Conservation (phyloP, 225 moss, liverwort and hornwort genomes). For the Polytrichum formosum region DNA sequence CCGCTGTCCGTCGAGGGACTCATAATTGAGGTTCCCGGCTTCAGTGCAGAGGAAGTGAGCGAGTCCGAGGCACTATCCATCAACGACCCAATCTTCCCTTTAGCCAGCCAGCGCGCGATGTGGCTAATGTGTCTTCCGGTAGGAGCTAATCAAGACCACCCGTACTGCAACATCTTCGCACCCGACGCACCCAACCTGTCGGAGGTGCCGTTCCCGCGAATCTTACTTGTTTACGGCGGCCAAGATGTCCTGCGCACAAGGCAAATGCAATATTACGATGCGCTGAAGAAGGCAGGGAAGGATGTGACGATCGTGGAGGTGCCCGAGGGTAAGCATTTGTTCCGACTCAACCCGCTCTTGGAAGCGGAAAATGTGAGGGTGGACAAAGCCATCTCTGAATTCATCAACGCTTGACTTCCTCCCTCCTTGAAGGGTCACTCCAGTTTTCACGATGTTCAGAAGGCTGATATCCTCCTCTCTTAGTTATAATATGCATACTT, state of each 20-base stretch:
- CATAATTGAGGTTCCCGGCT: neutral
- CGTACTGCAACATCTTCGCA: neutral
- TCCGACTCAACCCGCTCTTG: neutral
- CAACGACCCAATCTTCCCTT: neutral
- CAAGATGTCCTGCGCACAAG: neutral
- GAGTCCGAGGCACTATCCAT: neutral
- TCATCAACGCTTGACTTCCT: neutral
- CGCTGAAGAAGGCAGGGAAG: conserved; percentile 4
- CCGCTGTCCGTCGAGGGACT: neutral
- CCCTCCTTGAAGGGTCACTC: too few relatives aligned
- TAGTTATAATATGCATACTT: too few relatives aligned
- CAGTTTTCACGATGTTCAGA: too few relatives aligned
- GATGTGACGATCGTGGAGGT: conserved; percentile 2
- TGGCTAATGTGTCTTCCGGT: neutral
- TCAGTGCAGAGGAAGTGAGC: neutral
- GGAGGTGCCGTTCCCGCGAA: neutral
- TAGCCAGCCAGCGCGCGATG: too few relatives aligned
- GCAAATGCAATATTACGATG: neutral
- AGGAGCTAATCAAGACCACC: conserved; percentile 1
- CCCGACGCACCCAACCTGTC: neutral
- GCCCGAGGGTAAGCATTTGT: neutral
- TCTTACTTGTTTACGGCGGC: neutral
- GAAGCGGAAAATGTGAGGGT: neutral
- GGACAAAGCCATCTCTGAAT: neutral
- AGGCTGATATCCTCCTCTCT: too few relatives aligned